These are phyloP conservation scores for Fusarium algeriense DNA, from an alignment of 2,329 filamentous ascomycete species.

Conservation along the genomic window DNA sequence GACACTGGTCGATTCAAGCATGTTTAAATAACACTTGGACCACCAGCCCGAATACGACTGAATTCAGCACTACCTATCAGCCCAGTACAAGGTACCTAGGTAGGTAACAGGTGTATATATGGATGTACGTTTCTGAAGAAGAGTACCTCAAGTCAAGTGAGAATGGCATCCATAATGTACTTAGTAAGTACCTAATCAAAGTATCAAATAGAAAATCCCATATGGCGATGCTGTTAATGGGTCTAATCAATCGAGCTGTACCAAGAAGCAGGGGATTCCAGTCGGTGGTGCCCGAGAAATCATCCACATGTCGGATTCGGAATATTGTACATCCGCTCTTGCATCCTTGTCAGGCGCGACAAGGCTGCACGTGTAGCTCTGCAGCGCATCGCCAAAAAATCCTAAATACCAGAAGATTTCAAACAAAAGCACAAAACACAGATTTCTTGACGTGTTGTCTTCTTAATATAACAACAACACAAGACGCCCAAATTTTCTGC, in stretches of 20 bases:
- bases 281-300: conserved; percentile 8
- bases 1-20: conserved; percentile 33
- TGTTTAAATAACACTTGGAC: conserved; percentile 29
- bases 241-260: background rate
- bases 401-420: conserved; percentile 35
- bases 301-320: conserved; percentile 18
- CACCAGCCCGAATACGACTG: conserved; percentile 4
- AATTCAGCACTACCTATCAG: background rate
- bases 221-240: background rate
- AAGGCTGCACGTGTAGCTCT: conserved; percentile 48
- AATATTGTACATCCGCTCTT: conserved; percentile 30
- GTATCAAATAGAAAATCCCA: too few relatives aligned
- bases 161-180: too few relatives aligned
- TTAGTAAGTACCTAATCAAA: too few relatives aligned
- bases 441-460: conserved; percentile 24
- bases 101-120: background rate
- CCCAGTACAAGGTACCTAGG: background rate
- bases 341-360: conserved; percentile 44
- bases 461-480: conserved; percentile 5
- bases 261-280: background rate
- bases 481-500: background rate
- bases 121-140: background rate
- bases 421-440: conserved; percentile 20
- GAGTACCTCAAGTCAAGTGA: too few relatives aligned
- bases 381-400: conserved; percentile 46